phyloP scores from a whole-genome alignment of 805 yeast genomes.

The Candida pseudoglaebosa region DNA sequence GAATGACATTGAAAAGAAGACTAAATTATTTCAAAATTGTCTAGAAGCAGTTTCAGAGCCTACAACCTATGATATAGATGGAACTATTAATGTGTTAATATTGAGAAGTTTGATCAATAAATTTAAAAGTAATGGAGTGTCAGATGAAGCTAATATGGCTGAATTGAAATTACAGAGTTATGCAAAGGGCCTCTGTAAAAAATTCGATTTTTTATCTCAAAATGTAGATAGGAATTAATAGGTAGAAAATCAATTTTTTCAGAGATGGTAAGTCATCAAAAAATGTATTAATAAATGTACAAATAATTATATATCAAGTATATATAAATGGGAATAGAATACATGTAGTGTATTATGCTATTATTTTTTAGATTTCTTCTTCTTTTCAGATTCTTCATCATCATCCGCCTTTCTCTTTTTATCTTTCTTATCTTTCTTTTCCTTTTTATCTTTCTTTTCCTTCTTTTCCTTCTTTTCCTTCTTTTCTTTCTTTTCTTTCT shows the following conservation, averaged over 20 bases:
- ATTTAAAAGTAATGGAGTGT: conserved; percentile 15
- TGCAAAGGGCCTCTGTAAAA: conserved; percentile 6
- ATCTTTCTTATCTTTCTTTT: conserved; percentile 61
- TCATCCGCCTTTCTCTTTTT: conserved; percentile 44
- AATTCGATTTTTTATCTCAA: conserved; percentile 8
- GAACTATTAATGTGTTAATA: conserved; percentile 17
- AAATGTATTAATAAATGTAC: conserved; percentile 11
- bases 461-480: conserved; percentile 46
- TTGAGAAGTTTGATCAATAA: conserved; percentile 13
- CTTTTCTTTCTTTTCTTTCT: conserved; percentile 26
- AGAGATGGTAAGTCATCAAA: conserved; percentile 1
- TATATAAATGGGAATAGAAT: conserved; percentile 8
- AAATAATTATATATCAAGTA: conserved; percentile 7
- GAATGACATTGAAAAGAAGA: conserved; percentile 13
- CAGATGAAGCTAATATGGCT: conserved; percentile 18
- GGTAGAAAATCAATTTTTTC: background rate
- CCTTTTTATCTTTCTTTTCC: conserved; percentile 51
- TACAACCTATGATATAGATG: conserved; percentile 16
- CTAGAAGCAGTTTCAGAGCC: conserved; percentile 10
- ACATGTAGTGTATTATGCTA: conserved; percentile 6
- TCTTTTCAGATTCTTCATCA: conserved; percentile 42
- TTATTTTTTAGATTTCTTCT: conserved; percentile 46
- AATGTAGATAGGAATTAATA: conserved; percentile 5
- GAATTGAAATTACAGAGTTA: conserved; percentile 15
- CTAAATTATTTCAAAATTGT: conserved; percentile 13